phyloP scores from a whole-genome alignment of 495 filamentous ascomycete genomes.

The Trichoderma erinaceum region DNA sequence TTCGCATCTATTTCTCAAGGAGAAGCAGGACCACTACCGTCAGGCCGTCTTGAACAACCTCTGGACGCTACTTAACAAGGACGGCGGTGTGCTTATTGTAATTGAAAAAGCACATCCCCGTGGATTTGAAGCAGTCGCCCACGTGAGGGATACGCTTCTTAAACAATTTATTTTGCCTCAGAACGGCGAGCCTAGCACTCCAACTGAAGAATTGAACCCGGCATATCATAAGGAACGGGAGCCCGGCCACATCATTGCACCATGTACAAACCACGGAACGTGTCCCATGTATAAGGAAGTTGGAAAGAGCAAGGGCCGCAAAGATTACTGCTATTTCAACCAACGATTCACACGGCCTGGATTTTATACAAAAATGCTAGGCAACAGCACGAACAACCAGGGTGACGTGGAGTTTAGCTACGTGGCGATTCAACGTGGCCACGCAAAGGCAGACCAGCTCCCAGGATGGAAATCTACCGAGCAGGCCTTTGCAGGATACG shows the following conservation, averaged over 20 bases:
- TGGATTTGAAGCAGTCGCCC: slow-evolving; percentile 87
- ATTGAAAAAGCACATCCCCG: slow-evolving; percentile 87
- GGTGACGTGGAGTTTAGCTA: slow-evolving; percentile 90
- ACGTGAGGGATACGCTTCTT: slow-evolving; percentile 70
- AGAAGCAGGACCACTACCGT: slow-evolving; percentile 65
- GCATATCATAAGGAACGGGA: slow-evolving; percentile 42
- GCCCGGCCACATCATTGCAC: slow-evolving; percentile 85
- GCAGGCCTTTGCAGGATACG: slow-evolving; percentile 39
- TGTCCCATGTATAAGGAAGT: slow-evolving; percentile 81
- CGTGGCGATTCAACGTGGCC: slow-evolving; percentile 75
- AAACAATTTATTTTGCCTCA: slow-evolving; percentile 57
- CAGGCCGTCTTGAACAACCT: slow-evolving; percentile 75
- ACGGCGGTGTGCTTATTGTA: slow-evolving; percentile 81
- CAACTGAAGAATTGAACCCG: slow-evolving; percentile 31
- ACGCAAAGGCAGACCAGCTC: slow-evolving; percentile 39
- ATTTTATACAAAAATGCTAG: slow-evolving; percentile 75
- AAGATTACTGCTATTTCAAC: slow-evolving; percentile 85
- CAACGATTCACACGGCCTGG: slow-evolving; percentile 81
- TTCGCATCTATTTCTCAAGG: slow-evolving; percentile 69
- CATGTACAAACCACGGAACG: slow-evolving; percentile 82
- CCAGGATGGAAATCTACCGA: slow-evolving; percentile 30
- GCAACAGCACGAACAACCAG: slow-evolving; percentile 64
- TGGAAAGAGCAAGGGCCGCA: slow-evolving; percentile 62
- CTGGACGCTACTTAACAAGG: slow-evolving; percentile 77
- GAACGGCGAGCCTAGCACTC: slow-evolving; percentile 40